Conservation (phyloP, 148 eudicot species). For the Beta vulgaris region DNA sequence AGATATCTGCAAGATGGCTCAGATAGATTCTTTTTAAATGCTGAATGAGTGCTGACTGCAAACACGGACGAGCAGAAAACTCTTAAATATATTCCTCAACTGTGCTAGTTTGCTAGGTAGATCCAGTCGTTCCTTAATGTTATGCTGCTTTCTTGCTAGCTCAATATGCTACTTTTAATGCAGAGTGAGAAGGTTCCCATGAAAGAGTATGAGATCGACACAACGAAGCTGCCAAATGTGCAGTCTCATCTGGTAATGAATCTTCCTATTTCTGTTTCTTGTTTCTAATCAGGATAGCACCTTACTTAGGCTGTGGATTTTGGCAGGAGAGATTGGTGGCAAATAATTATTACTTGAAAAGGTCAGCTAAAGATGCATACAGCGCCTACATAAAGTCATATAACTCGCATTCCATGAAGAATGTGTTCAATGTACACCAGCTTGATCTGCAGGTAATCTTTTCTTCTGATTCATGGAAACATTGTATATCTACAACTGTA, state of each 20-base stretch:
- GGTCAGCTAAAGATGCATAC: conserved; percentile 92
- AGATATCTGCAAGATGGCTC: background rate
- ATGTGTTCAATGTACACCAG: conserved; percentile 77
- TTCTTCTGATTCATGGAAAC: background rate
- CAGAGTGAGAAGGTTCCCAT: conserved; percentile 90
- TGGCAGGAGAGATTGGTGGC: conserved; percentile 75
- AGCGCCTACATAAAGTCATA: conserved; percentile 73
- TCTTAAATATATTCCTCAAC: background rate
- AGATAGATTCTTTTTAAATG: background rate
- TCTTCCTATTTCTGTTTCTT: background rate
- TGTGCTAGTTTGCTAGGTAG: background rate
- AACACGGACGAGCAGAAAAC: background rate
- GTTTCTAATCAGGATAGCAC: background rate
- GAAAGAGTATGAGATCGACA: conserved; percentile 64
- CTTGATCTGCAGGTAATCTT: conserved; percentile 77
- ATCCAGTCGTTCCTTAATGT: background rate
- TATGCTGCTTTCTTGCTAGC: background rate
- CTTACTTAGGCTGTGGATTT: conserved; percentile 2
- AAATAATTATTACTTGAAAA: conserved; percentile 68
- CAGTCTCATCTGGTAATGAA: conserved; percentile 73
- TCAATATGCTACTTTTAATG: conserved; percentile 3
- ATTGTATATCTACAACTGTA: no score
- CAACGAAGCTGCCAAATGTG: conserved; percentile 64
- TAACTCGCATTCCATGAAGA: conserved; percentile 93
- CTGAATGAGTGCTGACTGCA: background rate